Evolutionary conservation across 306 rosid species (phyloP).

Genomic region (Trifolium fragiferum): DNA sequence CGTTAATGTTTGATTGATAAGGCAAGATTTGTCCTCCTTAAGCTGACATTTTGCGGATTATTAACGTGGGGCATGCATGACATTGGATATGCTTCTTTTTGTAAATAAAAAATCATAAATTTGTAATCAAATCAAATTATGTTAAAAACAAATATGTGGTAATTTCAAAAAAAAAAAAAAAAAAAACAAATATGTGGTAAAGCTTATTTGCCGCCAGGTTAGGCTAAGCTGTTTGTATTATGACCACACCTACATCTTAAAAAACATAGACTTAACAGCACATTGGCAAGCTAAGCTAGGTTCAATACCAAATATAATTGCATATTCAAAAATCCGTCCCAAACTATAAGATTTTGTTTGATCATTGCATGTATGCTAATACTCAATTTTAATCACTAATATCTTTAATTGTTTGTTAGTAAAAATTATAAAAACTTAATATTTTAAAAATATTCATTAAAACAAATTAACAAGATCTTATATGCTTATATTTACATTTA

Average conservation of each 20-base stretch:
- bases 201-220: constrained; percentile 34
- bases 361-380: too few species aligned
- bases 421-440: too few species aligned
- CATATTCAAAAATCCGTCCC: too few species aligned
- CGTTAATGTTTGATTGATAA: constrained; percentile 20
- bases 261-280: constrained; percentile 29
- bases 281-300: constrained; percentile 14
- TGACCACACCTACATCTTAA: constrained; percentile 14
- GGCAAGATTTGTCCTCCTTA: constrained; percentile 33
- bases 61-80: constrained; percentile 36
- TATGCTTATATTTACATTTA: too few species aligned
- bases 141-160: constrained; percentile 50
- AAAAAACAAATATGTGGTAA: constrained; percentile 51
- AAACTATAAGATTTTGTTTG: too few species aligned
- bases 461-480: too few species aligned
- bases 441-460: too few species aligned
- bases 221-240: constrained; percentile 39
- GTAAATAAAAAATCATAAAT: constrained; percentile 28
- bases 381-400: too few species aligned
- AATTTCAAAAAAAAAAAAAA: too few species aligned
- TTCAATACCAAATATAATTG: constrained; percentile 28
- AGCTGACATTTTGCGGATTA: constrained; percentile 4
- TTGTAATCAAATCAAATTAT: background rate
- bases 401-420: too few species aligned
- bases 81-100: constrained; percentile 17